Percentiles rank a stretch among this genome's conserved stretches.
phyloP scores from a whole-genome alignment of 2,329 filamentous ascomycete genomes.

The Magnaporthiopsis rhizophila region DNA sequence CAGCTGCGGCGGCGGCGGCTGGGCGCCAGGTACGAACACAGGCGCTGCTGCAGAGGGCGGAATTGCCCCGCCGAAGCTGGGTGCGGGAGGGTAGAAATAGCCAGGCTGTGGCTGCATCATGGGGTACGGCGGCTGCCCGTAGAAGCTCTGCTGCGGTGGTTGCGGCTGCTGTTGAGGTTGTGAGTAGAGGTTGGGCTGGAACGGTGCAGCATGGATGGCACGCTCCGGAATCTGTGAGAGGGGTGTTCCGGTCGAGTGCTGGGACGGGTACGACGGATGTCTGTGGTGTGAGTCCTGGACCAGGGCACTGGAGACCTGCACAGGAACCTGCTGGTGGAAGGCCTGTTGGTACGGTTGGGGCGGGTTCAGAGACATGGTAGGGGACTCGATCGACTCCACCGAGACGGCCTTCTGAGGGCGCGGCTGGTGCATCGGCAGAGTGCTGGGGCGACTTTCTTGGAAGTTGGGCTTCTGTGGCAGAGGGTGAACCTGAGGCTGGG shows the following conservation, averaged over 20 bases:
- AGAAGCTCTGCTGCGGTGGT: constrained; percentile 36
- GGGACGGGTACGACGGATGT: constrained; percentile 61
- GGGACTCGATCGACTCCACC: constrained; percentile 85
- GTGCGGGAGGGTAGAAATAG: constrained; percentile 24
- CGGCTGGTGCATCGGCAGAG: constrained; percentile 81
- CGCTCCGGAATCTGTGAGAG: constrained; percentile 89
- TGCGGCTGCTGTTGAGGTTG: constrained; percentile 63
- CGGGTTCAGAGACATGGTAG: constrained; percentile 45
- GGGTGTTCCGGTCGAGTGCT: constrained; percentile 66
- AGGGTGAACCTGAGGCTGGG: constrained; percentile 50
- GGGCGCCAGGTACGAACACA: constrained; percentile 48
- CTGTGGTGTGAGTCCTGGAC: constrained; percentile 54
- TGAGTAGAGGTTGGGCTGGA: constrained; percentile 66
- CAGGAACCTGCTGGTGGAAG: constrained; percentile 90
- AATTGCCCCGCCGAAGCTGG: constrained; percentile 20
- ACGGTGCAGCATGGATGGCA: constrained; percentile 82
- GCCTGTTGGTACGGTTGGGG: constrained; percentile 53
- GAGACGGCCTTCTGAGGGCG: constrained; percentile 92
- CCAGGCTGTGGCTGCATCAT: constrained; percentile 11
- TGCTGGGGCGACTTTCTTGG: constrained; percentile 45
- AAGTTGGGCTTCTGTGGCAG: constrained; percentile 50
- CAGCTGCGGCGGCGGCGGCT: constrained; percentile 28
- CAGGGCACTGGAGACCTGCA: constrained; percentile 50
- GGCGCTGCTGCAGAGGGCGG: constrained; percentile 35
- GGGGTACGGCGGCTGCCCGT: constrained; percentile 14